Evolutionary conservation across 805 yeast genomes (phyloP).

Genomic region (Ogataea ganodermae): DNA sequence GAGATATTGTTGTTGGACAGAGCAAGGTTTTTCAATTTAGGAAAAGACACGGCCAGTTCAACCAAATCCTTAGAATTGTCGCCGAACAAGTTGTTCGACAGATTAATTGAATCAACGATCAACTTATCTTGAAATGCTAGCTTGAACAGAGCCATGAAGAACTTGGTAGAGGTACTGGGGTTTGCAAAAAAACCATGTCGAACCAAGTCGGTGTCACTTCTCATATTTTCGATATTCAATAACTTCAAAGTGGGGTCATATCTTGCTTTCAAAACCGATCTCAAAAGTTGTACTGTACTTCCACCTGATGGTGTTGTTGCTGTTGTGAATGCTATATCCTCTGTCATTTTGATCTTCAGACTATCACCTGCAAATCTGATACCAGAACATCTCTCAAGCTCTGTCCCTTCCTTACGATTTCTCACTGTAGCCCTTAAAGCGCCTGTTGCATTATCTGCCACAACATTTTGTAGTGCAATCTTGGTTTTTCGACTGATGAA

Average conservation of each 20-base stretch:
- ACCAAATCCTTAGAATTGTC: conserved; percentile 52
- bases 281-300: conserved; percentile 63
- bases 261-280: conserved; percentile 60
- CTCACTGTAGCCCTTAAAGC: conserved; percentile 61
- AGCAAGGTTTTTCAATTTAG: conserved; percentile 75
- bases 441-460: conserved; percentile 50
- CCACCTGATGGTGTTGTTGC: conserved; percentile 25
- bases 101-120: conserved; percentile 71
- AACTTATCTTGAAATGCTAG: conserved; percentile 55
- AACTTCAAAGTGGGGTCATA: conserved; percentile 65
- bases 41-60: conserved; percentile 72
- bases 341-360: conserved; percentile 51
- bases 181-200: conserved; percentile 60
- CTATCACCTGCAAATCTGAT: conserved; percentile 76
- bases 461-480: conserved; percentile 53
- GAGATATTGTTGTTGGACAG: conserved; percentile 72
- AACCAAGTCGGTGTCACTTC: conserved; percentile 59
- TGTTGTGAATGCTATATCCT: conserved; percentile 27
- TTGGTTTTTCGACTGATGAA: conserved; percentile 71
- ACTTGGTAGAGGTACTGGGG: conserved; percentile 57
- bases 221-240: conserved; percentile 67
- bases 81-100: conserved; percentile 71
- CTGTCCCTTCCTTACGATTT: conserved; percentile 55
- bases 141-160: conserved; percentile 88
- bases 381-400: conserved; percentile 66